These are phyloP conservation scores for Angomonas ambiguus DNA, from an alignment of 208 protist genomes.

Conservation along the genomic window DNA sequence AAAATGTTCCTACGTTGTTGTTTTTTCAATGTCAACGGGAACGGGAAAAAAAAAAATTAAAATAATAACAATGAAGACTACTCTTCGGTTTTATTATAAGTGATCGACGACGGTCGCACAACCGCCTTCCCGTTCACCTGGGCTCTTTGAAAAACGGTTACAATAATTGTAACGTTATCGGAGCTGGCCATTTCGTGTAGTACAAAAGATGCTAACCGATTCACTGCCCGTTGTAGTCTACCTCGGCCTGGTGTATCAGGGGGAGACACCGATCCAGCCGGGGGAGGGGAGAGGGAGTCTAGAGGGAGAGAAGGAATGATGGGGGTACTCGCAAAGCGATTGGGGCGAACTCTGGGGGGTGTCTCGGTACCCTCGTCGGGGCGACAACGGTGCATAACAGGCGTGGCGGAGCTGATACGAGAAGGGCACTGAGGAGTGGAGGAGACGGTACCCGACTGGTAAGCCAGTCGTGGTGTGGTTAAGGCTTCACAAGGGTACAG, in stretches of 20 bases:
- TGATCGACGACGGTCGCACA: not conserved
- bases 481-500: not conserved
- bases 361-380: not conserved
- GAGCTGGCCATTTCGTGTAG: not conserved
- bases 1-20: no score
- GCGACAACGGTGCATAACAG: not conserved
- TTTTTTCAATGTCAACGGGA: not conserved
- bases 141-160: not conserved
- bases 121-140: not conserved
- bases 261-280: not conserved
- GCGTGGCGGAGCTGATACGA: not conserved
- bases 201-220: not conserved
- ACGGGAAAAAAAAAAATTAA: slow-evolving; percentile 9
- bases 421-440: not conserved
- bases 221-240: not conserved
- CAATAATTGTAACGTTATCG: slow-evolving; percentile 2
- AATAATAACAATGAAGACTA: not conserved
- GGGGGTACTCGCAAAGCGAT: not conserved
- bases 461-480: not conserved
- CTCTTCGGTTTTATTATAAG: not conserved
- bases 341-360: not conserved
- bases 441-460: not conserved
- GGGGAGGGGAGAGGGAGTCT: not conserved
- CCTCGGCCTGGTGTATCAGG: not conserved
- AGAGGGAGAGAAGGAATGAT: not conserved